phyloP scores from a whole-genome alignment of 1,284 basidiomycete genomes.

The Limonomyces culmigenus region DNA sequence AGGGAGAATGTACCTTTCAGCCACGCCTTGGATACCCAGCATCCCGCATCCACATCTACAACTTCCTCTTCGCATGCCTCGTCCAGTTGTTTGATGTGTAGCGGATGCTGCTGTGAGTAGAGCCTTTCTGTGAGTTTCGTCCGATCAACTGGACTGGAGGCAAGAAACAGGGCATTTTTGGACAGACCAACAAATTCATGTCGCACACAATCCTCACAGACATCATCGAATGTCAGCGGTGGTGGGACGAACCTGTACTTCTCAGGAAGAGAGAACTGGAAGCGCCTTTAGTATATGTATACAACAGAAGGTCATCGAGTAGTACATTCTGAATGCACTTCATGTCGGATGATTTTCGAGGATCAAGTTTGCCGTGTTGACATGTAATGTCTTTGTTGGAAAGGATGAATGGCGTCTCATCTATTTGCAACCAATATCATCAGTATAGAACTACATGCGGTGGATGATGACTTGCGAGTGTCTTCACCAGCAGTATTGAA shows the following conservation, averaged over 20 bases:
- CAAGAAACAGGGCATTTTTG: too few species aligned
- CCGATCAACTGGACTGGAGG: too few species aligned
- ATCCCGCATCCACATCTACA: conserved; percentile 19
- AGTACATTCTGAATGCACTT: conserved; percentile 42
- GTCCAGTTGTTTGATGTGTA: conserved; percentile 37
- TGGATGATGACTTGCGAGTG: too few species aligned
- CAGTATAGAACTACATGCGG: too few species aligned
- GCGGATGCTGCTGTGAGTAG: conserved; percentile 50
- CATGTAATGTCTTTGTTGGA: conserved; percentile 51
- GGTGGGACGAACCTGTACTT: conserved; percentile 31
- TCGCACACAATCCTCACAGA: conserved; percentile 52
- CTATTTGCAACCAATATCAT: too few species aligned
- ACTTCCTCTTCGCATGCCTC: conserved; percentile 24
- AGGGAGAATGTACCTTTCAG: conserved; percentile 34
- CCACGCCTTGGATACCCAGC: conserved; percentile 68
- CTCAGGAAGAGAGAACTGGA: too few species aligned
- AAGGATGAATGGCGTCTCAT: too few species aligned
- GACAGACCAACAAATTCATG: too few species aligned
- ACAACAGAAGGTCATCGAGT: conserved; percentile 7
- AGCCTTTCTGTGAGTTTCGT: conserved; percentile 39
- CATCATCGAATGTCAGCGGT: conserved; percentile 24
- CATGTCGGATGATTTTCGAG: conserved; percentile 36
- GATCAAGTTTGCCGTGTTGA: conserved; percentile 38
- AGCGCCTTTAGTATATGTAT: conserved; percentile 1
- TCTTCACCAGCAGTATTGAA: too few species aligned